Evolutionary conservation across 768 basidiomycete genomes (phyloP), one percentile per base, ranked within the genome.

Genomic region (Podaxis rugospora): DNA sequence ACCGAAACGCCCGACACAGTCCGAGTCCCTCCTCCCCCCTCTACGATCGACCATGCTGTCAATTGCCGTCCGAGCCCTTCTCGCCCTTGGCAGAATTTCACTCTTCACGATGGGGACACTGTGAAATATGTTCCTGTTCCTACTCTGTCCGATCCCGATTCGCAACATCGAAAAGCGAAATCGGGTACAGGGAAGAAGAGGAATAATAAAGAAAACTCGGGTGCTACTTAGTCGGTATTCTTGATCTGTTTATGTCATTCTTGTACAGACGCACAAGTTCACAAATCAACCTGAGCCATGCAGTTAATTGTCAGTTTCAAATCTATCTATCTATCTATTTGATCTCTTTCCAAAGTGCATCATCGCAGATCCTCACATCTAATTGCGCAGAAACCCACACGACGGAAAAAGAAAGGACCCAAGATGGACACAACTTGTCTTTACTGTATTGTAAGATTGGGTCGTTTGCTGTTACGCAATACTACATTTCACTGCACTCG

Each of bases 71-170:
- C 64, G 18, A 73, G 75, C 55, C 63, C 70, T 1, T 60, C 37
- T 4, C 67, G 76, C 1, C 82, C 79, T 28, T 85, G 81, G 80
- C 71, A 69, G 62, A 83, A 83, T 64, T 42, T 78, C 39, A 65
- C 42, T 6, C 18, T 44, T 3, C 4, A 5, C n/a, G 42, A 70
- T 1, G 71, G 67, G 50, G 73, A 66, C 13, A 66, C 69, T 10
- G 66, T 73, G 42, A 64, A 55, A 2, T 85, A 84, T 66, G 63
- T 78, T 5, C 75, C 78, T 2, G 25, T 13, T 23, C 21, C 25
- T 9, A 21, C 47, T 23, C 18, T 10, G 11, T 2, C 47, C 11
- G 47, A 27, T 21, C 4, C 47, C 13, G 47, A 25, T 10, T 49
- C n/a, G 18, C 46, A 3, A n/a, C 16, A 18, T 5, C 42, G 18